Evolutionary conservation across 768 basidiomycete genomes (phyloP).

Genomic region (Mycena epipterygia): DNA sequence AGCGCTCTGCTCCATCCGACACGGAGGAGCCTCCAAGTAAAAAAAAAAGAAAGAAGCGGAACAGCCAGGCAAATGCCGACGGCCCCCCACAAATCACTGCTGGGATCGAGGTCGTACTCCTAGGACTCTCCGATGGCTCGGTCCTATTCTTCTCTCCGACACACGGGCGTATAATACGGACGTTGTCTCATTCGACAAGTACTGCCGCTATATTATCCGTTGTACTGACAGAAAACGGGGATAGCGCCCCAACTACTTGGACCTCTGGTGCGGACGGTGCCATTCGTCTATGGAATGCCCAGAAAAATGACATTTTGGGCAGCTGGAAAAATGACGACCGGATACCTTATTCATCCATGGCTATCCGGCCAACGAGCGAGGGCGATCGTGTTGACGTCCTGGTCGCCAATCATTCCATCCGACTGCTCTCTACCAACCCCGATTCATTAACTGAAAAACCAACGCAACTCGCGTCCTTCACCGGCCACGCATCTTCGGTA

Average conservation of each 20-base stretch:
- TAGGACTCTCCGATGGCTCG: constrained; percentile 75
- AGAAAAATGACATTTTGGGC: constrained; percentile 61
- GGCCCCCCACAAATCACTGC: constrained; percentile 41
- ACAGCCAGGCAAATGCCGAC: constrained; percentile 40
- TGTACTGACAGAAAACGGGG: constrained; percentile 47
- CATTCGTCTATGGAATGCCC: constrained; percentile 70
- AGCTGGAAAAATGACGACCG: constrained; percentile 71
- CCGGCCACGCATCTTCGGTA: constrained; percentile 74
- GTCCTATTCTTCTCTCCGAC: constrained; percentile 72
- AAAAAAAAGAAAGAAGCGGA: constrained; percentile 67
- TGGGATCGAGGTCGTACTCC: constrained; percentile 59
- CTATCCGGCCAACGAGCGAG: constrained; percentile 55
- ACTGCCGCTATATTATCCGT: constrained; percentile 67
- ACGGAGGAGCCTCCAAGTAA: constrained; percentile 57
- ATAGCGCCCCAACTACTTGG: constrained; percentile 58
- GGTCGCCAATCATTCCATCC: constrained; percentile 72
- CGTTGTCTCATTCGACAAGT: constrained; percentile 68
- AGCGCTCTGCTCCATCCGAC: constrained; percentile 39
- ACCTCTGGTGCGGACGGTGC: constrained; percentile 70
- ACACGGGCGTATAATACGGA: constrained; percentile 68
- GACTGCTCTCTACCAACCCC: constrained; percentile 58
- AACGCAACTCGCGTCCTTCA: constrained; percentile 64
- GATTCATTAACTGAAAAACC: constrained; percentile 57
- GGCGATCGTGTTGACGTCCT: constrained; percentile 62
- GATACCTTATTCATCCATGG: constrained; percentile 68